phyloP scores from a whole-genome alignment of 305 asterid species.

The Fraxinus sp. region DNA sequence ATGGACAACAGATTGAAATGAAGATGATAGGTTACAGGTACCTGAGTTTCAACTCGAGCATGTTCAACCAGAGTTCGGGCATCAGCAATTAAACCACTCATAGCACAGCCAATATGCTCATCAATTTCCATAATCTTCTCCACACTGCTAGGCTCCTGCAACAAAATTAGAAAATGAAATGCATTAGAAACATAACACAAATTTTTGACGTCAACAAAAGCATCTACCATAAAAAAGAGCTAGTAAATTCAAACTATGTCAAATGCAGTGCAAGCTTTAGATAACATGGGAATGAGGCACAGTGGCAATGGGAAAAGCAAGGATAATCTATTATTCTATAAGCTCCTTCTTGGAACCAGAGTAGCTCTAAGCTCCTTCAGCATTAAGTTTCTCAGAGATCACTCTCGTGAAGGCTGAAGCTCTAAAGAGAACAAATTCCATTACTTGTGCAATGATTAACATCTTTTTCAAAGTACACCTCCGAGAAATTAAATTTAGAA shows the following conservation, averaged over 20 bases:
- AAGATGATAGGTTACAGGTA: conserved; percentile 13
- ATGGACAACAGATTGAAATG: not conserved
- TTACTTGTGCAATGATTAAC: not conserved
- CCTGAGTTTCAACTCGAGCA: conserved; percentile 98
- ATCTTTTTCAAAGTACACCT: not conserved
- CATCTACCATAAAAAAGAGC: not conserved
- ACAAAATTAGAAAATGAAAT: conserved; percentile 8
- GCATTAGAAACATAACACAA: not conserved
- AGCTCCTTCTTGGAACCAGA: not conserved
- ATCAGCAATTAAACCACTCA: conserved; percentile 99
- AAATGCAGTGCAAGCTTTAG: not conserved
- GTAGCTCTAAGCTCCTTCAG: not conserved
- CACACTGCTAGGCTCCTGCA: conserved; percentile 93
- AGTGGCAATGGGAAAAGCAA: not conserved
- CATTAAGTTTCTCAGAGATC: not conserved
- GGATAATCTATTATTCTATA: not conserved
- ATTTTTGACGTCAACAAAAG: not conserved
- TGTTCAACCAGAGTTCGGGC: conserved; percentile 97
- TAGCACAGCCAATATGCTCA: conserved; percentile 94
- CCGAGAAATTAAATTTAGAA: not conserved
- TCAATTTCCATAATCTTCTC: conserved; percentile 99
- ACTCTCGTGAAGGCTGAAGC: not conserved
- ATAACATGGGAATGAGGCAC: not conserved
- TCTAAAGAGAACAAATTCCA: not conserved
- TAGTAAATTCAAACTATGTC: not conserved